These are phyloP conservation scores for Biscogniauxia mediterranea DNA, from an alignment of 2,329 filamentous ascomycete species.

Conservation along the genomic window DNA sequence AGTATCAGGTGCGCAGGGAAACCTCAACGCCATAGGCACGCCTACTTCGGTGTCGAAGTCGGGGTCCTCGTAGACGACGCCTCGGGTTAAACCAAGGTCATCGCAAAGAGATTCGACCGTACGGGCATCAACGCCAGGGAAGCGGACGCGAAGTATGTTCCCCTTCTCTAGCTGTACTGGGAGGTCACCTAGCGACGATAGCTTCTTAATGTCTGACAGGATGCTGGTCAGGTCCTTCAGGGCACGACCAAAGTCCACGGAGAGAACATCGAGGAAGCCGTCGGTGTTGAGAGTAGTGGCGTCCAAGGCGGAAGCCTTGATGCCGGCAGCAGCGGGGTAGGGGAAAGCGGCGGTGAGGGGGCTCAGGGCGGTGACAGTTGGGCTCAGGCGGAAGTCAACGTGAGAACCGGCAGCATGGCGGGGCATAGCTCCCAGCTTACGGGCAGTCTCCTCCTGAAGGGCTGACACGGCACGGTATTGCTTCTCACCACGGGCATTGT, in stretches of 20 bases:
- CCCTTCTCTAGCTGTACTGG: slow-evolving; percentile 71
- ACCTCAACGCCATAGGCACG: slow-evolving; percentile 72
- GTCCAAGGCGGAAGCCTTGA: slow-evolving; percentile 40
- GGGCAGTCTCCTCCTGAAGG: slow-evolving; percentile 69
- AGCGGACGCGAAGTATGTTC: slow-evolving; percentile 73
- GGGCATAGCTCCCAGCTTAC: slow-evolving; percentile 61
- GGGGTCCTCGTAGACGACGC: slow-evolving; percentile 72
- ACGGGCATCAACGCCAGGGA: slow-evolving; percentile 83
- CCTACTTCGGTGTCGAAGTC: slow-evolving; percentile 69
- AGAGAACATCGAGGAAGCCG: slow-evolving; percentile 80
- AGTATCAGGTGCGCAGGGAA: slow-evolving; percentile 74
- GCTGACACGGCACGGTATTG: slow-evolving; percentile 75
- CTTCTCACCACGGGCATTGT: slow-evolving; percentile 70
- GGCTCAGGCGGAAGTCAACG: slow-evolving; percentile 85
- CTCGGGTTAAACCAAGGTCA: slow-evolving; percentile 80
- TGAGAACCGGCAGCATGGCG: slow-evolving; percentile 68
- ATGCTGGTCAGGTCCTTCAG: slow-evolving; percentile 79
- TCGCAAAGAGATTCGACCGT: slow-evolving; percentile 81
- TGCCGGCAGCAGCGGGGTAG: slow-evolving; percentile 40
- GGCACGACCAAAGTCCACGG: slow-evolving; percentile 82
- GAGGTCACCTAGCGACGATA: slow-evolving; percentile 78
- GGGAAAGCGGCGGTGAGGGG: slow-evolving; percentile 61
- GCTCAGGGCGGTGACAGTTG: slow-evolving; percentile 84
- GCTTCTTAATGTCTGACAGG: slow-evolving; percentile 75
- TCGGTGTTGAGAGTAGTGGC: slow-evolving; percentile 72